Base-by-base conservation (phyloP, 805 yeast species). In the Zygotorulaspora chibaensis region DNA sequence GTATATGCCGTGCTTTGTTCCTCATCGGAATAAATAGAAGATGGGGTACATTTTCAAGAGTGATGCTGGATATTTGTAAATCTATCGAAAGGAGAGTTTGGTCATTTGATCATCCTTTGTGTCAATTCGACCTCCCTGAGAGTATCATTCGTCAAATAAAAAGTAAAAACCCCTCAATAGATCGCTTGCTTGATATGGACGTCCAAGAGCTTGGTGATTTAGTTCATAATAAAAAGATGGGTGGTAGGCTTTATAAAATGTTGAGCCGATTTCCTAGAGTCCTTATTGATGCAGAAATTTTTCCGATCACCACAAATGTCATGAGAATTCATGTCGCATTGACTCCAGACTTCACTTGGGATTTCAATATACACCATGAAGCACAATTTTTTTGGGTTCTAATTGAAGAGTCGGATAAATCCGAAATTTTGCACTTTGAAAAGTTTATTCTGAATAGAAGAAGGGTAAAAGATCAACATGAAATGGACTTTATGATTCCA, bases 401-500 rank as follows among this genome's bases (percentile, higher is more conserved):
- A 51, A 95, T 91, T 5, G 98, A 90, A 62, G 95, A 87, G 53
- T 80, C 91, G 3, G 87, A 84, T 45, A 76, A 78, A 42, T 77
- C 86, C 0, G 75, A 76, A 47, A 79, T 93, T 28, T 65, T 90
- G 11, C 96, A 93, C 59, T 83, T 81, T 47, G 96, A 93, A 52
- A 87, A 82, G 61, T 76, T 89, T 51, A 77, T 89, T 18, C 62
- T 93, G 40, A 79, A 78, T 50, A 78, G 73, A 50, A 77, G 73
- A 39, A 82, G 79, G 50, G 60, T 81, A 60, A 69, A 68, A 4
- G 67, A 70, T 12, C 63, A 69, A 0, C 95, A 87, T 62, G 87
- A 80, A 56, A 70, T 90, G 71, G 96, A 91, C 56, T 88, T 91
- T 57, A 88, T 95, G 83, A 85, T 93, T 35, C 99, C 99, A 0